A percentile compares a stretch with the other conserved stretches of the same genome.
These are phyloP conservation scores for Phlebiopsis gigantea DNA, from an alignment of 768 basidiomycete genomes.

Conservation along the genomic window DNA sequence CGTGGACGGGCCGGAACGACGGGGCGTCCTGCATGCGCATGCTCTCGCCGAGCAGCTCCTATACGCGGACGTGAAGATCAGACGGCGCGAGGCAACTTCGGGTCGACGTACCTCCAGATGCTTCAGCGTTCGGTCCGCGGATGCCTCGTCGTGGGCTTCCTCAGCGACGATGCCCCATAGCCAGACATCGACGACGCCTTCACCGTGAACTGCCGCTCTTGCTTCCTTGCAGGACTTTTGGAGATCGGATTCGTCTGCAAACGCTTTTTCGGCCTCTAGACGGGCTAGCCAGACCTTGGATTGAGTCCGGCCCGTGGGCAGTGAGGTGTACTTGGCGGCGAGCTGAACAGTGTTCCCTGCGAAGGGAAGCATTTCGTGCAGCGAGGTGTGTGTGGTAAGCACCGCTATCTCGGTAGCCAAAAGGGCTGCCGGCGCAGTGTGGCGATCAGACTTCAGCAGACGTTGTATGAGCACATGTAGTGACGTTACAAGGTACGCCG, in stretches of 20 bases:
- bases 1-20: constrained; percentile 35
- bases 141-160: constrained; percentile 3
- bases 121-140: background rate
- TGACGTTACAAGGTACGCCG: constrained; percentile 24
- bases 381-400: constrained; percentile 19
- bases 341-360: constrained; percentile 30
- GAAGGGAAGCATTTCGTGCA: constrained; percentile 18
- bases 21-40: constrained; percentile 35
- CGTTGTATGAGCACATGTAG: constrained; percentile 22
- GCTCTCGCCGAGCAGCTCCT: constrained; percentile 44
- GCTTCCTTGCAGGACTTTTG: constrained; percentile 41
- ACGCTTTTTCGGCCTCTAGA: constrained; percentile 38
- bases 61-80: constrained; percentile 1
- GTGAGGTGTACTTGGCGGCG: constrained; percentile 39
- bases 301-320: constrained; percentile 25
- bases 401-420: constrained; percentile 33
- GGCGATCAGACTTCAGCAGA: constrained; percentile 11
- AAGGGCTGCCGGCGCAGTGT: constrained; percentile 21
- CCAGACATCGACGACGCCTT: constrained; percentile 41
- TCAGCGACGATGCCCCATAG: constrained; percentile 40
- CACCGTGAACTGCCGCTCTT: constrained; percentile 30
- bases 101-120: constrained; percentile 22
- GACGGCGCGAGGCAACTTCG: background rate
- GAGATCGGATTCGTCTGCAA: constrained; percentile 19
- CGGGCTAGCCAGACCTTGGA: constrained; percentile 49